phyloP scores from a whole-genome alignment of 2,329 filamentous ascomycete species.

The Setomelanomma holmii region DNA sequence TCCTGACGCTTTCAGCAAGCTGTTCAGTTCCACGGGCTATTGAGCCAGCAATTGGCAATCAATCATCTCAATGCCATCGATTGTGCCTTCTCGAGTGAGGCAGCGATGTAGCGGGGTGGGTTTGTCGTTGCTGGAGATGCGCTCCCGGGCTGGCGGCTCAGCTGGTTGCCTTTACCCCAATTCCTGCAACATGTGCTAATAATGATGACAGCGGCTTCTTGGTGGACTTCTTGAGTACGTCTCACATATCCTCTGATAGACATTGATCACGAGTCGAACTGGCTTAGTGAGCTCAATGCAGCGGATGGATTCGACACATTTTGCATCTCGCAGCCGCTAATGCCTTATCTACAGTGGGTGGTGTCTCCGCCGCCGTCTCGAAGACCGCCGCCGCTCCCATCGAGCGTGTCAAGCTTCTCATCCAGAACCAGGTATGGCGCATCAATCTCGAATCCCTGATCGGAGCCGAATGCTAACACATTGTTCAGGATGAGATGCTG shows the following conservation, averaged over 20 bases:
- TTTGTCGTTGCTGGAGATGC: constrained; percentile 25
- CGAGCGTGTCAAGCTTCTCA: constrained; percentile 99
- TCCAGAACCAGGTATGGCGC: constrained; percentile 96
- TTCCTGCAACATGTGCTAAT: constrained; percentile 36
- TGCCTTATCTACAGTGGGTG: constrained; percentile 78
- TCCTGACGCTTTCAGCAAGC: constrained; percentile 15
- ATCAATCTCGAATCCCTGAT: constrained; percentile 1
- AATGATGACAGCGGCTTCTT: constrained; percentile 75
- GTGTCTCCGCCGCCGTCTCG: constrained; percentile 99
- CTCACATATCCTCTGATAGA: constrained; percentile 13
- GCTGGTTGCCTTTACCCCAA: constrained; percentile 24
- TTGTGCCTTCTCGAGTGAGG: constrained; percentile 19
- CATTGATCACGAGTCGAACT: constrained; percentile 35
- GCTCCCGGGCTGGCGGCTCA: constrained; percentile 18
- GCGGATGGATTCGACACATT: constrained; percentile 12
- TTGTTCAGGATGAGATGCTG: constrained; percentile 94
- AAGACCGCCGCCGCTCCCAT: constrained; percentile 99
- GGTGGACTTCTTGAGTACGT: constrained; percentile 99
- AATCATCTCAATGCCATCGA: constrained; percentile 42
- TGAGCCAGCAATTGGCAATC: constrained; percentile 20
- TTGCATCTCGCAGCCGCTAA: constrained; percentile 48
- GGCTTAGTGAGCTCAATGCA: constrained; percentile 20
- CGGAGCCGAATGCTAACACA: constrained; percentile 25
- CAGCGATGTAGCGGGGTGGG: constrained; percentile 28
- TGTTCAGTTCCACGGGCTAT: constrained; percentile 24